Base-by-base conservation (phyloP, 2,329 filamentous ascomycete species). In the Exophiala sp. region DNA sequence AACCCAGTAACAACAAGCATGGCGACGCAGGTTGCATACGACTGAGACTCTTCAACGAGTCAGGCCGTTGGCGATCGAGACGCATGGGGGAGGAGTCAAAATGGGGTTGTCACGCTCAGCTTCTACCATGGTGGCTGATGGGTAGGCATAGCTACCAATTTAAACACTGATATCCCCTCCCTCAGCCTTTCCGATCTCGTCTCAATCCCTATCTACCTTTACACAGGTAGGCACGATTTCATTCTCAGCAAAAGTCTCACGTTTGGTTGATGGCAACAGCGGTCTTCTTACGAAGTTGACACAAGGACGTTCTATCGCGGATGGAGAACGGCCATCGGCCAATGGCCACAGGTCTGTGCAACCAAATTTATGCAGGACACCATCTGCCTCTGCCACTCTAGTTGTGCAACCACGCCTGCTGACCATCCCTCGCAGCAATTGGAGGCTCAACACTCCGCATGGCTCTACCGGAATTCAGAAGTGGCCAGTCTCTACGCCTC, bases 261-360 rank as follows among this genome's bases (percentile, higher is more conserved):
- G 5, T 6, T 43, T 29, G 4, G 12, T 14, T 32, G 21, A n/a
- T 3, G 9, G 14, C 14, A 8, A 20, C 39, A 16, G 21, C 18
- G 39, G 29, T 12, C 20, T 5, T 18, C 34, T 14, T 48, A 14
- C 14, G 9, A 36, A 16, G 14, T 49, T n/a, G 18, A 29, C 11
- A 14, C 21, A 45, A 33, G 42, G 42, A 24, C n/a, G 40, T 42
- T 14, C 10, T 39, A 43, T 34, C 36, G 29, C 18, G 24, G 35
- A 50, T 51, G 50, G 33, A 48, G 4, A 12, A 16, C 12, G 24
- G 41, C 3, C 14, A 24, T 45, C 42, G 42, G 29, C 44, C 10
- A 54, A 48, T 52, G 29, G 45, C 47, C 16, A 39, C 16, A 49
- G 55, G 55, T 58, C 36, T 52, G 55, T 50, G 41, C 50, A 36